Conservation (phyloP, 1,139 yeast genomes). For the Kluyveromyces sp. region DNA sequence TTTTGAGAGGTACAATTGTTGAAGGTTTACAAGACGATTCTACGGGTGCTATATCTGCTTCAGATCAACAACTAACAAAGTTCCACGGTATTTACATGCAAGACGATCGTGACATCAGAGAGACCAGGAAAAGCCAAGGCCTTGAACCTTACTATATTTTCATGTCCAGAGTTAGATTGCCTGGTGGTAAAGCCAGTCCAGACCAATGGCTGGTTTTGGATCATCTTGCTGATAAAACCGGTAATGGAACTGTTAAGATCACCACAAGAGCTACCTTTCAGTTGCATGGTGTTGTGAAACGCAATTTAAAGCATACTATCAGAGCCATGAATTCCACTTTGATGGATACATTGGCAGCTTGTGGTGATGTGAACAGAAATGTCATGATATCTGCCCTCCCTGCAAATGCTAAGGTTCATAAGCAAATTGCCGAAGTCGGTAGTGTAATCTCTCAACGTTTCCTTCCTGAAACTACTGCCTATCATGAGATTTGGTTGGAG, state of each 20-base stretch:
- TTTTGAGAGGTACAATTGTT: constrained; percentile 86
- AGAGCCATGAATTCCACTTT: constrained; percentile 88
- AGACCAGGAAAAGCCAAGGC: constrained; percentile 85
- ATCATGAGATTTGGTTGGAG: constrained; percentile 93
- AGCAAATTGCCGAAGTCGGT: constrained; percentile 61
- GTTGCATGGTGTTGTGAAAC: constrained; percentile 90
- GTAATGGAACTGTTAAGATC: constrained; percentile 88
- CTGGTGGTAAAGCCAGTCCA: constrained; percentile 89
- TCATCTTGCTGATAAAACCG: constrained; percentile 71
- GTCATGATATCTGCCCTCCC: constrained; percentile 90
- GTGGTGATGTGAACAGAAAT: constrained; percentile 97
- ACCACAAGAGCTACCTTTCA: constrained; percentile 98
- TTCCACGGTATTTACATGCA: constrained; percentile 99
- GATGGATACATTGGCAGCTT: constrained; percentile 93
- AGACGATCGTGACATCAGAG: constrained; percentile 95
- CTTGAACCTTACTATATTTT: constrained; percentile 91
- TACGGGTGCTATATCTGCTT: constrained; percentile 90
- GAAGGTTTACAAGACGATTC: constrained; percentile 75
- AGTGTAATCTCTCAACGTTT: constrained; percentile 67
- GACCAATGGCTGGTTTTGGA: constrained; percentile 83
- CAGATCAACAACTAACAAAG: constrained; percentile 89
- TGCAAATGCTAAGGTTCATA: constrained; percentile 71
- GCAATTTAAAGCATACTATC: constrained; percentile 79
- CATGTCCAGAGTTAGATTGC: constrained; percentile 93
- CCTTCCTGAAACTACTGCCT: constrained; percentile 88